Evolutionary conservation across 805 yeast species (phyloP).

Genomic region (Cephaloascus albidus): DNA sequence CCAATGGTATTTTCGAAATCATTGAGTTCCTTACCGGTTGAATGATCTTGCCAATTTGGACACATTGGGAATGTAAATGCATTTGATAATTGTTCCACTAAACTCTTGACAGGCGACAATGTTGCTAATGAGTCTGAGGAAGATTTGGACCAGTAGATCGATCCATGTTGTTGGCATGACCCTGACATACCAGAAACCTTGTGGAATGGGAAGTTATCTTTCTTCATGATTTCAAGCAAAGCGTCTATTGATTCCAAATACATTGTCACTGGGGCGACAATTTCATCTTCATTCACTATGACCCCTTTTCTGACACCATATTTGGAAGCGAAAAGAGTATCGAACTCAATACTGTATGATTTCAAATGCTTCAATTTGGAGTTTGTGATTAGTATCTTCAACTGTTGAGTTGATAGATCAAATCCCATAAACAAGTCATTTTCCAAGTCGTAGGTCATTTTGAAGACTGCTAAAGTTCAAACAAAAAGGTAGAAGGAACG

Average conservation of each 20-base stretch:
- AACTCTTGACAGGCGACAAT: constrained; percentile 19
- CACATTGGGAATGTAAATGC: constrained; percentile 59
- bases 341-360: constrained; percentile 66
- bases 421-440: constrained; percentile 50
- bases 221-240: constrained; percentile 41
- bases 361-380: constrained; percentile 40
- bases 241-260: constrained; percentile 81
- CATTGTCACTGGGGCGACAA: constrained; percentile 78
- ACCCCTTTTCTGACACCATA: constrained; percentile 76
- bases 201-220: constrained; percentile 45
- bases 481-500: no score
- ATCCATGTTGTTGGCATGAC: constrained; percentile 90
- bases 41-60: constrained; percentile 95
- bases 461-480: no score
- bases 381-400: constrained; percentile 64
- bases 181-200: constrained; percentile 66
- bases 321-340: constrained; percentile 41
- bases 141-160: constrained; percentile 63
- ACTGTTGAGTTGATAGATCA: constrained; percentile 85
- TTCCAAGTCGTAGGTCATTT: constrained; percentile 6
- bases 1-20: constrained; percentile 54
- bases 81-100: constrained; percentile 35
- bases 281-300: constrained; percentile 39
- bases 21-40: constrained; percentile 62
- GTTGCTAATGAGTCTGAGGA: constrained; percentile 31